Percentiles rank a stretch among this genome's conserved stretches.
Conservation (phyloP, 139 green algal genomes). For the Monoraphidium neglectum region DNA sequence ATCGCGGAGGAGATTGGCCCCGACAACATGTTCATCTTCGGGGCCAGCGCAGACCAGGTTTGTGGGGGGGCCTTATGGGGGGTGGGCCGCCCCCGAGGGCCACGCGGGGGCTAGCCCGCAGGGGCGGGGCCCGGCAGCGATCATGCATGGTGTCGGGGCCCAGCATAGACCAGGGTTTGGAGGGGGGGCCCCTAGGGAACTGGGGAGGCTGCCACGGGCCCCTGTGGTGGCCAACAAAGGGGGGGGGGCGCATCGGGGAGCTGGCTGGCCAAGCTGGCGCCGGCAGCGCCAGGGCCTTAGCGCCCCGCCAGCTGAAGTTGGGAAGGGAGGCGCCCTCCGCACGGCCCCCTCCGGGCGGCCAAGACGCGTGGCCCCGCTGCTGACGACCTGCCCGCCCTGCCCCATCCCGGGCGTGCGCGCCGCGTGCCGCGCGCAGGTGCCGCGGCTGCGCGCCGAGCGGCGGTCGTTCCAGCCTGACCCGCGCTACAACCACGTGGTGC, state of each 20-base stretch:
- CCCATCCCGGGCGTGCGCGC: neutral
- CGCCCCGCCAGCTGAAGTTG: neutral
- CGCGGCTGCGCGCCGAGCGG: conserved; percentile 62
- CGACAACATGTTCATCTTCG: conserved; percentile 95
- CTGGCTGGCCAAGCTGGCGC: too few relatives aligned
- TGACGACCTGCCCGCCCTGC: neutral
- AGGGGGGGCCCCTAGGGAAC: neutral
- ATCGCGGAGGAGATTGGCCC: conserved; percentile 90
- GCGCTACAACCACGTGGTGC: conserved; percentile 79
- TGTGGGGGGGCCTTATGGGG: neutral
- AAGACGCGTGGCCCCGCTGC: neutral
- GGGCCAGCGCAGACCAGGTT: conserved; percentile 69
- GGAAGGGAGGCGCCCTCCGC: too few relatives aligned
- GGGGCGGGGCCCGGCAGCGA: too few relatives aligned
- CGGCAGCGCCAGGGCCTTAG: too few relatives aligned
- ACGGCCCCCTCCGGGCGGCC: too few relatives aligned
- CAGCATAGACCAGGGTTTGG: neutral
- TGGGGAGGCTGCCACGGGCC: neutral
- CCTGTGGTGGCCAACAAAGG: neutral
- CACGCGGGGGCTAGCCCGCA: too few relatives aligned
- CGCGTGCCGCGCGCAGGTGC: conserved; percentile 27
- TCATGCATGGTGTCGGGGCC: neutral
- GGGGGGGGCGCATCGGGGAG: too few relatives aligned
- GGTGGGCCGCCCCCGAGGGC: neutral
- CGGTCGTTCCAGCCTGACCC: conserved; percentile 61